Evolutionary conservation across 2,329 filamentous ascomycete species (phyloP).

Genomic region (Aureobasidium sp.): DNA sequence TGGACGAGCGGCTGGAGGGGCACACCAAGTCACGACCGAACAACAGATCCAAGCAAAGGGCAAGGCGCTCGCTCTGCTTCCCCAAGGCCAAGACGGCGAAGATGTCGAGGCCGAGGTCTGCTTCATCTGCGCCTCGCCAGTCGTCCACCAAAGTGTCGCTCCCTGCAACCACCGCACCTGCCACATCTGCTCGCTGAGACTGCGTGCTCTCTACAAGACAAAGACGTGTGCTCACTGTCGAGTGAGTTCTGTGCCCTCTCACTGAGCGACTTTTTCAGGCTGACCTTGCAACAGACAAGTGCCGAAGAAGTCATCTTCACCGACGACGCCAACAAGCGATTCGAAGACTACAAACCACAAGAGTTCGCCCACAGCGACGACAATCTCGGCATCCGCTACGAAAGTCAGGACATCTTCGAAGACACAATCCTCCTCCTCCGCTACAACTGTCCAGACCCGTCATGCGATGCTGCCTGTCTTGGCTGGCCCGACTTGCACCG

Average conservation of each 20-base stretch:
- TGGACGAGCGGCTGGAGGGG: conserved; percentile 25
- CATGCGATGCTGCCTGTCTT: conserved; percentile 78
- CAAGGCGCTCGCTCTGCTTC: not conserved
- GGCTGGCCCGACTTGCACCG: conserved; percentile 72
- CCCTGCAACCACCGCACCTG: conserved; percentile 96
- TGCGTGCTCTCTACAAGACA: conserved; percentile 91
- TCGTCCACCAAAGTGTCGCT: conserved; percentile 79
- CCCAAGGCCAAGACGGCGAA: conserved; percentile 20
- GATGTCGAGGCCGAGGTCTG: conserved; percentile 63
- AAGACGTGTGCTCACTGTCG: conserved; percentile 96
- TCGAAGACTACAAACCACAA: conserved; percentile 66
- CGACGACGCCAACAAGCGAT: conserved; percentile 72
- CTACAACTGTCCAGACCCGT: conserved; percentile 86
- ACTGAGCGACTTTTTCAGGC: not conserved
- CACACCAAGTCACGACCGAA: conserved; percentile 23
- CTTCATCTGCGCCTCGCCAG: conserved; percentile 92
- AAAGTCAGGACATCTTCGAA: conserved; percentile 79
- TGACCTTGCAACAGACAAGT: conserved; percentile 44
- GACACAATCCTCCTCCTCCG: conserved; percentile 81
- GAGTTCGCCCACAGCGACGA: conserved; percentile 75
- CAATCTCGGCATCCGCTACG: conserved; percentile 86
- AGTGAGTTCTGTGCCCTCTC: conserved; percentile 47
- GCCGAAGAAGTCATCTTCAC: conserved; percentile 85
- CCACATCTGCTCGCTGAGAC: conserved; percentile 85
- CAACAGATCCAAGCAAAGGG: conserved; percentile 16